phyloP scores from a whole-genome alignment of 2,329 filamentous ascomycete genomes.

The Phoma herbarum region DNA sequence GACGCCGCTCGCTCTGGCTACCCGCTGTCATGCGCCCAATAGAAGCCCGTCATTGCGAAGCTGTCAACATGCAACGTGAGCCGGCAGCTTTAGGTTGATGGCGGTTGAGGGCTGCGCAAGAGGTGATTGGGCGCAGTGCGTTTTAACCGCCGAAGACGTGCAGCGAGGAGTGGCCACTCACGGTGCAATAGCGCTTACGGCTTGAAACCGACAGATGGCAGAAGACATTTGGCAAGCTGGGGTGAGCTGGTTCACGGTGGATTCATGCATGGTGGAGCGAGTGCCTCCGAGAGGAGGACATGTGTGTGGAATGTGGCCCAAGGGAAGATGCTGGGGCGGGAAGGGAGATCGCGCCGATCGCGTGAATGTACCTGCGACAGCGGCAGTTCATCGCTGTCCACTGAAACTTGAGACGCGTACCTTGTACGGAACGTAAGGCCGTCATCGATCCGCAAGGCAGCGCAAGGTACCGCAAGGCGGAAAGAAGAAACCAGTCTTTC shows the following conservation, averaged over 20 bases:
- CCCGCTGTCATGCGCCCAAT: slow-evolving; percentile 30
- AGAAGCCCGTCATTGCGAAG: slow-evolving; percentile 24
- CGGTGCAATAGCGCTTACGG: slow-evolving; percentile 42
- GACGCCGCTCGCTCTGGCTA: slow-evolving; percentile 20
- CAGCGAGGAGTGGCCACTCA: slow-evolving; percentile 37
- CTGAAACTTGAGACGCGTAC: slow-evolving; percentile 15
- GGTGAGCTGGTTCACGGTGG: slow-evolving; percentile 16
- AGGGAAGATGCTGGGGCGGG: slow-evolving; percentile 5
- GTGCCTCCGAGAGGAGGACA: background rate
- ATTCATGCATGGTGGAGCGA: slow-evolving; percentile 13
- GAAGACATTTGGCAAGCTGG: slow-evolving; percentile 23
- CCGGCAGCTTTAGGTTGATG: slow-evolving; percentile 22
- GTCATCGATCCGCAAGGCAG: background rate
- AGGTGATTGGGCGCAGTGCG: slow-evolving; percentile 26
- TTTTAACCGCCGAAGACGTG: slow-evolving; percentile 39
- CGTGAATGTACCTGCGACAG: slow-evolving; percentile 13
- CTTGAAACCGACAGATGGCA: slow-evolving; percentile 36
- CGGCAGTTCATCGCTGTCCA: slow-evolving; percentile 8
- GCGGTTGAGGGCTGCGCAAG: slow-evolving; percentile 6
- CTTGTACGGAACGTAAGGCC: slow-evolving; percentile 10
- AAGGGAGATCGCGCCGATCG: slow-evolving; percentile 3
- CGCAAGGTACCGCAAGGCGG: background rate
- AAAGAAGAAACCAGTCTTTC: background rate
- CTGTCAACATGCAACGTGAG: slow-evolving; percentile 32
- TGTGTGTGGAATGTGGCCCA: slow-evolving; percentile 11